These are phyloP conservation scores for Citrullus amarus DNA, from an alignment of 306 rosid species.

Conservation along the genomic window DNA sequence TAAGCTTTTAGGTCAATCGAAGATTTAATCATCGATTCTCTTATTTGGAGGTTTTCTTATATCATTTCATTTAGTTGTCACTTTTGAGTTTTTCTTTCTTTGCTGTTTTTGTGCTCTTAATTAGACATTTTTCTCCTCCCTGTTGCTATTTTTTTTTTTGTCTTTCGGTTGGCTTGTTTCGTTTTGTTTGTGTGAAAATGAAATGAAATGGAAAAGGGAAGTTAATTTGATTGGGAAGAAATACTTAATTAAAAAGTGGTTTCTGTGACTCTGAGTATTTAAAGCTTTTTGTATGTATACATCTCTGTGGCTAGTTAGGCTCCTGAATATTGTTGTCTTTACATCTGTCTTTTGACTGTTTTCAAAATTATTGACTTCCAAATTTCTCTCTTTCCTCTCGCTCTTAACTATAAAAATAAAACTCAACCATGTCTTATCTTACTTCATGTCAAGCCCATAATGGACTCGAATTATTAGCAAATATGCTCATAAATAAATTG, in stretches of 20 bases:
- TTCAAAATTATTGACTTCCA: neutral
- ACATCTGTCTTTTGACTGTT: constrained; percentile 1
- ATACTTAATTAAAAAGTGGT: neutral
- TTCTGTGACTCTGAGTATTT: neutral
- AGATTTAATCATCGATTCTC: no score
- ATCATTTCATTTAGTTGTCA: neutral
- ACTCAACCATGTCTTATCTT: neutral
- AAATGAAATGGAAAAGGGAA: neutral
- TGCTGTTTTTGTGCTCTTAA: neutral
- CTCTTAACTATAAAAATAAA: neutral
- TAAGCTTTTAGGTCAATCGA: no score
- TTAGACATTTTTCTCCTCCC: neutral
- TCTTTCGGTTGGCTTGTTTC: neutral
- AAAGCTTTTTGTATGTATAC: neutral
- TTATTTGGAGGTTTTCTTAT: neutral
- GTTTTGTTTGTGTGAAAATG: neutral
- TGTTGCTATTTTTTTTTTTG: neutral
- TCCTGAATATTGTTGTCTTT: constrained; percentile 1
- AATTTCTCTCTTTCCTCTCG: neutral
- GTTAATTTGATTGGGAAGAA: neutral
- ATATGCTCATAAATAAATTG: no score
- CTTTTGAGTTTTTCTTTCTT: neutral
- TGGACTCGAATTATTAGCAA: neutral
- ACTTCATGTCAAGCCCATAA: neutral
- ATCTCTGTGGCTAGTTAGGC: constrained; percentile 5